These are phyloP conservation scores for Suhomyces vadensis DNA, from an alignment of 805 yeast genomes.

Conservation along the genomic window DNA sequence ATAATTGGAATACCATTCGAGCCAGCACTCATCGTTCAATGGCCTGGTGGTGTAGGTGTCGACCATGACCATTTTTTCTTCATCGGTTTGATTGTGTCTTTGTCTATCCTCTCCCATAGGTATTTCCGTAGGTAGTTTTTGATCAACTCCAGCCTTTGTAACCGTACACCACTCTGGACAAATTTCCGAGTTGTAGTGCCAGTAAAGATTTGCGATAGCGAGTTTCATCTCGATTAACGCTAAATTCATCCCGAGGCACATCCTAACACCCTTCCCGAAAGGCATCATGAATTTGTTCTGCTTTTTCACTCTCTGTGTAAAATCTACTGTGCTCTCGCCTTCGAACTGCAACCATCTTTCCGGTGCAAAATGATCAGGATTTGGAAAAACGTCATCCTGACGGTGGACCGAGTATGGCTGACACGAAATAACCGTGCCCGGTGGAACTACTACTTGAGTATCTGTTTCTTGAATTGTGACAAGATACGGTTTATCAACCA, in stretches of 20 bases:
- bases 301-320: constrained; percentile 33
- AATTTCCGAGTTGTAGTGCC: constrained; percentile 44
- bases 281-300: constrained; percentile 62
- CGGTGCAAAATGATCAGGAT: constrained; percentile 55
- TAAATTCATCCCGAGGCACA: constrained; percentile 73
- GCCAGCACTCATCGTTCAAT: constrained; percentile 52
- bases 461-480: constrained; percentile 26
- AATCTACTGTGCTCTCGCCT: constrained; percentile 33
- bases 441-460: constrained; percentile 39
- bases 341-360: constrained; percentile 57
- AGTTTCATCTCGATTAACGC: constrained; percentile 68
- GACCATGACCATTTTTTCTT: constrained; percentile 55
- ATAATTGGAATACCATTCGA: constrained; percentile 32
- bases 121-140: constrained; percentile 16
- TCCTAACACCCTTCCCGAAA: constrained; percentile 71
- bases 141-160: constrained; percentile 9
- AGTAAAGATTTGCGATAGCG: constrained; percentile 53
- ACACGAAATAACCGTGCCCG: constrained; percentile 56
- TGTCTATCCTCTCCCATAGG: constrained; percentile 9
- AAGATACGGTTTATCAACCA: constrained; percentile 33
- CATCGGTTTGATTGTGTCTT: constrained; percentile 34
- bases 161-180: constrained; percentile 47
- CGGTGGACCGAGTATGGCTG: constrained; percentile 71
- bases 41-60: constrained; percentile 59
- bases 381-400: constrained; percentile 47